A percentile compares a stretch with the other conserved stretches of the same genome.
Evolutionary conservation across 2,329 filamentous ascomycete genomes (phyloP).

Genomic region (Fusarium robinianum): DNA sequence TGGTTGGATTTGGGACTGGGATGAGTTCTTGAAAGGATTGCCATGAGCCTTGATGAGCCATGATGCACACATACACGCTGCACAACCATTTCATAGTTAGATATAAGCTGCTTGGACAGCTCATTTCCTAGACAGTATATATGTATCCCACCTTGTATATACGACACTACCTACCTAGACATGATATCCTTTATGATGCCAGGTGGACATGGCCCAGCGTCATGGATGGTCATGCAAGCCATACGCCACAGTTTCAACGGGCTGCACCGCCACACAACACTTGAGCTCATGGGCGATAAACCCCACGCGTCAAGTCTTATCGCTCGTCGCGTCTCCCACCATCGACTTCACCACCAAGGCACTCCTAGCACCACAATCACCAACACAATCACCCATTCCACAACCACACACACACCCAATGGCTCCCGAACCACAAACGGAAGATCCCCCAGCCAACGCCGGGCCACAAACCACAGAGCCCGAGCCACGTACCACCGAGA

Average conservation of each 20-base stretch:
- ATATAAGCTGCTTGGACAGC: conserved; percentile 14
- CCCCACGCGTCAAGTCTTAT: conserved; percentile 28
- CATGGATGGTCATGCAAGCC: no score
- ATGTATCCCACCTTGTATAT: conserved; percentile 11
- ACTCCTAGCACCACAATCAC: conserved; percentile 3
- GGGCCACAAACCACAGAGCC: conserved; percentile 2
- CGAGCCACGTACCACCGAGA: no score
- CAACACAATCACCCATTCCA: not conserved
- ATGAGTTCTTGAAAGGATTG: not conserved
- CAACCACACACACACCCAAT: conserved; percentile 12
- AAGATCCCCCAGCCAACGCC: conserved; percentile 7
- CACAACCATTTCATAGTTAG: no score
- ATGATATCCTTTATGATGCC: no score
- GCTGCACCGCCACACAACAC: conserved; percentile 8
- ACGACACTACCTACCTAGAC: no score
- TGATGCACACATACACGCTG: conserved; percentile 7
- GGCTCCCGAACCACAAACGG: conserved; percentile 28
- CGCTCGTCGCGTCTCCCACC: conserved; percentile 1
- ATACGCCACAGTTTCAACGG: conserved; percentile 6
- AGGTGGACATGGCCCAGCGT: no score
- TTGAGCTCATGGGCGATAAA: conserved; percentile 28
- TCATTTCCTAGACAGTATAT: conserved; percentile 22
- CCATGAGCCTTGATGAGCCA: conserved; percentile 16
- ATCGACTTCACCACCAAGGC: conserved; percentile 10
- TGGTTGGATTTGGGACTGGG: conserved; percentile 1